Percentiles rank a stretch among this genome's conserved stretches.
Conservation (phyloP, 1,284 basidiomycete genomes). For the Mrakiaceae sp. region DNA sequence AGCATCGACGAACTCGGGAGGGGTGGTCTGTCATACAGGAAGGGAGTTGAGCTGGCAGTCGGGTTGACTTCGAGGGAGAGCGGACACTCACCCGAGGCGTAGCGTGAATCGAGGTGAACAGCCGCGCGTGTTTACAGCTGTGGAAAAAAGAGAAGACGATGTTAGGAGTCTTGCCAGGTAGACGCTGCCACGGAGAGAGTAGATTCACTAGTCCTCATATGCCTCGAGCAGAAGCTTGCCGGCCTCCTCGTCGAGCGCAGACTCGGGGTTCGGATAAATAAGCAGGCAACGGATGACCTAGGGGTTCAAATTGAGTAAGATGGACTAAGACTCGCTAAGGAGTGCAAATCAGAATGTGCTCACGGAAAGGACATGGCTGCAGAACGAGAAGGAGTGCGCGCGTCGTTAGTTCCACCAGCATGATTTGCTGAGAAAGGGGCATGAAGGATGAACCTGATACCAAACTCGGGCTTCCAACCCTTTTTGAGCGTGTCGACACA, state of each 20-base stretch:
- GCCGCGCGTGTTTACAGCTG: slow-evolving; percentile 16
- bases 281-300: slow-evolving; percentile 81
- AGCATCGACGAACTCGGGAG: slow-evolving; percentile 7
- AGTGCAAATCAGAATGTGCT: not conserved
- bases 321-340: not conserved
- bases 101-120: slow-evolving; percentile 18
- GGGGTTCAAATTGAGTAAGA: not conserved
- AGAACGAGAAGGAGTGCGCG: not conserved
- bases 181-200: not conserved
- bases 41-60: not conserved
- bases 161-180: not conserved
- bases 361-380: slow-evolving; percentile 9
- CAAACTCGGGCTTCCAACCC: slow-evolving; percentile 87
- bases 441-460: slow-evolving; percentile 45
- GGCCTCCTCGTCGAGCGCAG: slow-evolving; percentile 49
- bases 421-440: not conserved
- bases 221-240: slow-evolving; percentile 22
- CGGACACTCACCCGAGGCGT: slow-evolving; percentile 9
- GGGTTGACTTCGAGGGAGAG: not conserved
- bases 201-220: slow-evolving; percentile 16
- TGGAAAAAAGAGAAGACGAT: not conserved
- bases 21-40: not conserved
- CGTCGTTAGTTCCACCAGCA: not conserved
- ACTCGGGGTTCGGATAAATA: slow-evolving; percentile 92
- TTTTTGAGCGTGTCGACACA: slow-evolving; percentile 97